Evolutionary conservation across 805 yeast species (phyloP).

Genomic region (Cyberlindnera euphorbiae): DNA sequence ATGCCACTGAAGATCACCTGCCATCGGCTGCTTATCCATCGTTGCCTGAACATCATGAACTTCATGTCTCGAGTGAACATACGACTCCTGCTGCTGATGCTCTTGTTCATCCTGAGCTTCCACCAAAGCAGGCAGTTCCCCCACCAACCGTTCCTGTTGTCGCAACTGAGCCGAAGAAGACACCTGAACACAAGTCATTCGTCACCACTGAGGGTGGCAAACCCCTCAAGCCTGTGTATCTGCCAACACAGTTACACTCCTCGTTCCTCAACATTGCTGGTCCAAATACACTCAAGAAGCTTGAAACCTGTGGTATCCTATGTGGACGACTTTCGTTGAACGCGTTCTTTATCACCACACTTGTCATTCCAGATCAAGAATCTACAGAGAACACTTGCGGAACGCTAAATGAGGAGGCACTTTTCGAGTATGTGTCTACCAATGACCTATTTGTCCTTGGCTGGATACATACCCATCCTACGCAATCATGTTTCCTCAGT

Average conservation of each 20-base stretch:
- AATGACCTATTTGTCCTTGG: constrained; percentile 60
- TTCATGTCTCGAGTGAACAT: neutral
- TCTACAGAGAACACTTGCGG: constrained; percentile 59
- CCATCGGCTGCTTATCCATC: constrained; percentile 18
- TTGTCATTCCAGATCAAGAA: constrained; percentile 59
- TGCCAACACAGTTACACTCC: constrained; percentile 41
- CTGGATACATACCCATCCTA: constrained; percentile 74
- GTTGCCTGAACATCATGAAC: constrained; percentile 8
- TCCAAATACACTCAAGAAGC: constrained; percentile 42
- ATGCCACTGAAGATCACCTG: neutral
- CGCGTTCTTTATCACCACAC: constrained; percentile 59
- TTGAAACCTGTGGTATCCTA: constrained; percentile 65
- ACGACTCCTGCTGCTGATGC: too few species aligned
- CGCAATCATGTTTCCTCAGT: constrained; percentile 65
- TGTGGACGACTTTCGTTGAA: constrained; percentile 58
- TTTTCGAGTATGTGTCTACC: constrained; percentile 51
- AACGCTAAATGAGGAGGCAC: constrained; percentile 53
- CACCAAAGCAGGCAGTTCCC: too few species aligned
- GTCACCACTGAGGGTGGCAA: constrained; percentile 51
- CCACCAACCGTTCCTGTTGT: too few species aligned
- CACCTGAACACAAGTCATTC: constrained; percentile 33
- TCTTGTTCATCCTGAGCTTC: too few species aligned
- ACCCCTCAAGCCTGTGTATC: constrained; percentile 46
- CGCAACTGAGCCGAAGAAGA: neutral
- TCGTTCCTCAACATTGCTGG: constrained; percentile 43